A percentile compares a stretch with the other conserved stretches of the same genome.
Conservation (phyloP, 352 stramenopile genomes). For the Phytopythium boreale region DNA sequence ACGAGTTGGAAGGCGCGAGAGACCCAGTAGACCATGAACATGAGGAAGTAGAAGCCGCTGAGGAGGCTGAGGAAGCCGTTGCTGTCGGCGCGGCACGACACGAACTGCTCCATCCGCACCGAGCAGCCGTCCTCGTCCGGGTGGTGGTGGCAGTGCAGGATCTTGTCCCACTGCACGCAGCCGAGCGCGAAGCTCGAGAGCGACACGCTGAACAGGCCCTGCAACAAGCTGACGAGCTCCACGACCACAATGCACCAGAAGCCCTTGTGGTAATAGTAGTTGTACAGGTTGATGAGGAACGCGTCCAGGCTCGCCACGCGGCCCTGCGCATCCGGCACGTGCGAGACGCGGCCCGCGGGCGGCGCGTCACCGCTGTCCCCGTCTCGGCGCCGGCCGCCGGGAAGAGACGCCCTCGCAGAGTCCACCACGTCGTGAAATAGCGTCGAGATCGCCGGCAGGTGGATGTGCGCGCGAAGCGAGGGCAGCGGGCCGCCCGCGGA, state of each 20-base stretch:
- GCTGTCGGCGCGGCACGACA: constrained; percentile 56
- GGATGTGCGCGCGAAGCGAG: constrained; percentile 62
- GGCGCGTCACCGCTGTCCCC: neutral
- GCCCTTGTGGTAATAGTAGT: constrained; percentile 94
- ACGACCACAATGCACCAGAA: constrained; percentile 87
- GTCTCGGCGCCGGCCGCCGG: constrained; percentile 10
- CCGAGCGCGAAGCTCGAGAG: constrained; percentile 94
- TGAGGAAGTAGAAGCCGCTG: constrained; percentile 90
- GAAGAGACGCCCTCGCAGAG: constrained; percentile 43
- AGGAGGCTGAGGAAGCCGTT: constrained; percentile 60
- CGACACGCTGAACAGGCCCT: constrained; percentile 95
- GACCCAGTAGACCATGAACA: constrained; percentile 94
- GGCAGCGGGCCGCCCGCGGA: constrained; percentile 30
- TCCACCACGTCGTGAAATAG: constrained; percentile 68
- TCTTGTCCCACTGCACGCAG: constrained; percentile 93
- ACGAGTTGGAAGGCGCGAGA: constrained; percentile 84
- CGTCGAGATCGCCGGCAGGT: constrained; percentile 75
- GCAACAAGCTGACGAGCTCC: constrained; percentile 90
- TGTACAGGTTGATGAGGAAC: constrained; percentile 93
- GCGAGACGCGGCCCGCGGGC: constrained; percentile 20
- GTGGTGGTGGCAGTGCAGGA: constrained; percentile 81
- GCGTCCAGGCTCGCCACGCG: constrained; percentile 85
- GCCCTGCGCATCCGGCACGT: constrained; percentile 62
- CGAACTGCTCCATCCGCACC: constrained; percentile 63
- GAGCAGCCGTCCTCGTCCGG: constrained; percentile 79